Conservation (phyloP, 495 filamentous ascomycete species). For the Xylaria cubensis region DNA sequence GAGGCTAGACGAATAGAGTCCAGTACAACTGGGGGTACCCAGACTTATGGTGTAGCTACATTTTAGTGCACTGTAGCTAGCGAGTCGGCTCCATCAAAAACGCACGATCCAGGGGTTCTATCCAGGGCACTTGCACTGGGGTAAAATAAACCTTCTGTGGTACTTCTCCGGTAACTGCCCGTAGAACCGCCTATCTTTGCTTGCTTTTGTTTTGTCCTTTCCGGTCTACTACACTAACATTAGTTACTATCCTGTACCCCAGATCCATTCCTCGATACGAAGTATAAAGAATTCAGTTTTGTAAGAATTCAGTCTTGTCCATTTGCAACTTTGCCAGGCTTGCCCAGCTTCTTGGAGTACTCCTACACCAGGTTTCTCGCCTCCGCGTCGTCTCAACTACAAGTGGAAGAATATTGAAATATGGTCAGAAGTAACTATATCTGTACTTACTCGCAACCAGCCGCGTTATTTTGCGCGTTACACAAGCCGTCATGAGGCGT, state of each 20-base stretch:
- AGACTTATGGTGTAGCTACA: background rate
- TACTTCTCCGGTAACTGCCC: background rate
- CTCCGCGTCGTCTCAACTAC: background rate
- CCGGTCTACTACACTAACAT: background rate
- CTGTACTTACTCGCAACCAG: background rate
- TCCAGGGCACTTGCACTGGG: constrained; percentile 2
- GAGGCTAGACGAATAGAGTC: background rate
- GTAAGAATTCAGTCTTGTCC: too few species aligned
- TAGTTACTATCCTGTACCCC: too few species aligned
- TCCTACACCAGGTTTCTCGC: background rate
- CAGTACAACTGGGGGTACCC: background rate
- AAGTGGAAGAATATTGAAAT: background rate
- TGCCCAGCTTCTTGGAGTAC: background rate
- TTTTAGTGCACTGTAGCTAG: background rate
- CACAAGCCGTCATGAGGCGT: background rate
- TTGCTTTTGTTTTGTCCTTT: background rate
- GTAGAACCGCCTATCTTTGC: background rate
- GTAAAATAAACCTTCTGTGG: background rate
- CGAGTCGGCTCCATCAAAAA: background rate
- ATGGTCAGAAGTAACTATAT: background rate
- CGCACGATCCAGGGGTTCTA: constrained; percentile 14
- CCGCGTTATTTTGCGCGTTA: background rate
- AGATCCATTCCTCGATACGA: too few species aligned
- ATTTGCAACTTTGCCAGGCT: background rate
- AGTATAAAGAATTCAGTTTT: too few species aligned